Percentiles rank a stretch among this genome's conserved stretches.
Evolutionary conservation across 805 yeast species (phyloP).

Genomic region (Pichia insulana): DNA sequence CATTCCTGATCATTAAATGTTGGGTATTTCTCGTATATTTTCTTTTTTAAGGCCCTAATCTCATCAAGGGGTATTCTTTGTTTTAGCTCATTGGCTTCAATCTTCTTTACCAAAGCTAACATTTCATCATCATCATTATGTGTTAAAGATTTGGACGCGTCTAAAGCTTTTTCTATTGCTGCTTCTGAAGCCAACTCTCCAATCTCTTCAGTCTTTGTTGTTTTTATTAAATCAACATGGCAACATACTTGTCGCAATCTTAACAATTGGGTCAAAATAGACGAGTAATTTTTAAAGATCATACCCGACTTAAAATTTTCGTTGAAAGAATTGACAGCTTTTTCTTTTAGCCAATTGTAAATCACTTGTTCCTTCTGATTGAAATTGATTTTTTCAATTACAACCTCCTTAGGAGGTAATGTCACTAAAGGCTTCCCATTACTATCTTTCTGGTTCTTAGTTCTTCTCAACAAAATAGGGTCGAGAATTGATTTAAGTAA

Average conservation of each 20-base stretch:
- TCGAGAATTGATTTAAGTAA: constrained; percentile 80
- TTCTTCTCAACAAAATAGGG: constrained; percentile 75
- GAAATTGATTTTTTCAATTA: constrained; percentile 58
- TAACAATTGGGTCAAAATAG: constrained; percentile 73
- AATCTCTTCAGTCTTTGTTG: constrained; percentile 35
- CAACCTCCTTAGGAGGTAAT: constrained; percentile 68
- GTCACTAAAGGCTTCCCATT: constrained; percentile 69
- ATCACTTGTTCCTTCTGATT: constrained; percentile 55
- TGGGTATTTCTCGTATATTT: constrained; percentile 28
- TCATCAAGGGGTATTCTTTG: constrained; percentile 21
- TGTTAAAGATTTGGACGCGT: constrained; percentile 7
- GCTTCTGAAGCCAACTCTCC: too few relatives aligned
- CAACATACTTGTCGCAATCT: constrained; percentile 85
- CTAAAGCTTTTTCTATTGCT: too few relatives aligned
- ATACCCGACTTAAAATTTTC: constrained; percentile 58
- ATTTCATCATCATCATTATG: constrained; percentile 18
- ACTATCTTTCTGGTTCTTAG: constrained; percentile 70
- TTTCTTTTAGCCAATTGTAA: constrained; percentile 58
- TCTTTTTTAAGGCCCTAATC: constrained; percentile 17
- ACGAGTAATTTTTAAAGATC: constrained; percentile 62
- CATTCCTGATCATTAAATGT: constrained; percentile 53
- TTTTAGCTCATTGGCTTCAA: constrained; percentile 22
- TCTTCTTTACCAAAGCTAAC: constrained; percentile 13
- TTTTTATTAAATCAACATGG: constrained; percentile 58
- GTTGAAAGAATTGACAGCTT: constrained; percentile 55